phyloP scores from a whole-genome alignment of 2,329 filamentous ascomycete genomes.

The Triangularia setosa region DNA sequence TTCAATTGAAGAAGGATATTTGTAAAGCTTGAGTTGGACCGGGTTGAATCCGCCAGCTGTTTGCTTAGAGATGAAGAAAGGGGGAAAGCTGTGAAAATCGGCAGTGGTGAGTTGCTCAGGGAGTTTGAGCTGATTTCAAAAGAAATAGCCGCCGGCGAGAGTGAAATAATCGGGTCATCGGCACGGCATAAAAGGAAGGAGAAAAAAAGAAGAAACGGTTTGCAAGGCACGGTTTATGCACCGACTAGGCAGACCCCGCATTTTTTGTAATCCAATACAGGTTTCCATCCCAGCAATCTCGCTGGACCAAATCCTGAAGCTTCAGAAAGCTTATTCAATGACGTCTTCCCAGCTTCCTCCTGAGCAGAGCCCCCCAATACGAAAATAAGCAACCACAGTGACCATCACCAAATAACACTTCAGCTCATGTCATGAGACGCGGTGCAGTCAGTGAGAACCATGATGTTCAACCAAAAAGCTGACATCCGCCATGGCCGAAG shows the following conservation, averaged over 20 bases:
- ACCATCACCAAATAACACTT: neutral
- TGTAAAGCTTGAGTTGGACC: neutral
- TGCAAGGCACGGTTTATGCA: neutral
- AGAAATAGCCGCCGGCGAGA: neutral
- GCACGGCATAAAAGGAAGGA: neutral
- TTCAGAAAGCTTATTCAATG: neutral
- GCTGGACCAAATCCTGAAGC: neutral
- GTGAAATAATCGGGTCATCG: neutral
- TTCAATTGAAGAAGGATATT: neutral
- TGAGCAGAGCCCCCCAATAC: neutral
- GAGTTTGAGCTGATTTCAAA: neutral
- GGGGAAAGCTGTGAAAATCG: neutral
- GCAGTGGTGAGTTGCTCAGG: neutral
- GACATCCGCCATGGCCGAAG: neutral
- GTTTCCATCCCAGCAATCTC: neutral
- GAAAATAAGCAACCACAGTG: neutral
- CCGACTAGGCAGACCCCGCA: neutral
- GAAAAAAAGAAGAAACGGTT: neutral
- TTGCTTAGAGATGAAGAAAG: neutral
- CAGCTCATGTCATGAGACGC: neutral
- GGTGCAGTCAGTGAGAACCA: neutral
- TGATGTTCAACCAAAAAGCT: neutral
- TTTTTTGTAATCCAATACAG: neutral
- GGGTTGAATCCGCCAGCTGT: neutral
- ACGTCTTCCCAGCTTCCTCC: neutral